phyloP scores from a whole-genome alignment of 2,329 filamentous ascomycete species.

The Pseudogymnoascus sp. region DNA sequence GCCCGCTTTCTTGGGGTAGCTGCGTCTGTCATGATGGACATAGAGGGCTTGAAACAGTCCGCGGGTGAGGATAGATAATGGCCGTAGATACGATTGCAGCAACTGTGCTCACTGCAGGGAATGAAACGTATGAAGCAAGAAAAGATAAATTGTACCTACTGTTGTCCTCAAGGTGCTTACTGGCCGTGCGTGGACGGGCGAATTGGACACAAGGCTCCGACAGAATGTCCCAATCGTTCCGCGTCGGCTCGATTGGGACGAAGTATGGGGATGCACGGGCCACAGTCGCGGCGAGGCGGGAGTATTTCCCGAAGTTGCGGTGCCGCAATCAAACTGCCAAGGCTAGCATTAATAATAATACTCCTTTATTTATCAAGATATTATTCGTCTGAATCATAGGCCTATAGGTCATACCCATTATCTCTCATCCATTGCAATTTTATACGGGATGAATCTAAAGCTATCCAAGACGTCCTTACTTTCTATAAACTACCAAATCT shows the following conservation, averaged over 20 bases:
- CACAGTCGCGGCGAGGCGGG: background rate
- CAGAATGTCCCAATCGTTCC: background rate
- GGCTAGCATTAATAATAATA: too few species aligned
- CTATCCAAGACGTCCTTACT: background rate
- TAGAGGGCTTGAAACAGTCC: background rate
- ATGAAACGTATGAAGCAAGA: constrained; percentile 6
- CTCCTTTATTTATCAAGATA: too few species aligned
- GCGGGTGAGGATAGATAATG: background rate
- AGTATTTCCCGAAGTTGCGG: background rate
- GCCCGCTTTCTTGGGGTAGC: background rate
- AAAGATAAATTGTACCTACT: background rate
- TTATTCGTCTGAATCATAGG: too few species aligned
- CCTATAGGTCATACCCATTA: too few species aligned
- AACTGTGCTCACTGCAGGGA: background rate
- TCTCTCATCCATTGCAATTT: too few species aligned
- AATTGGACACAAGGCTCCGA: constrained; percentile 5
- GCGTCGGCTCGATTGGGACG: background rate
- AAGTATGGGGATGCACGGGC: background rate
- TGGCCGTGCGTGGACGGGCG: background rate
- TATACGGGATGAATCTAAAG: too few species aligned
- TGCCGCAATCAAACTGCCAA: too few species aligned
- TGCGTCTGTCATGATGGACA: constrained; percentile 1
- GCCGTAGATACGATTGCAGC: background rate
- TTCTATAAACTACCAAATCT: background rate
- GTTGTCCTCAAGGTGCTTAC: constrained; percentile 3